Conservation (phyloP, 2,329 filamentous ascomycete genomes). For the Rhynchosporium secalis region DNA sequence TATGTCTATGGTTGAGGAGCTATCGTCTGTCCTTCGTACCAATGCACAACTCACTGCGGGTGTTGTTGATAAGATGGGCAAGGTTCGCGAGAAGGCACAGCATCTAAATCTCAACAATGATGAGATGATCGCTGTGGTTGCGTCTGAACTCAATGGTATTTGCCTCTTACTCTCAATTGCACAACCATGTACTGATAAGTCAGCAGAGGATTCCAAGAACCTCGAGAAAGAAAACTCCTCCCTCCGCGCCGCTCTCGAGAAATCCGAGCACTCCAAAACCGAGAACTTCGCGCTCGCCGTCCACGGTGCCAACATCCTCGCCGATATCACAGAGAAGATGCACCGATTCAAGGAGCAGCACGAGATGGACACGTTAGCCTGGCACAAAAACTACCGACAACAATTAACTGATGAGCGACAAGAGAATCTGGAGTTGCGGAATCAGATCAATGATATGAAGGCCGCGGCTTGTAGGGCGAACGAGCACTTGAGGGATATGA, state of each 20-base stretch:
- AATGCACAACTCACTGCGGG: constrained; percentile 62
- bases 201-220: constrained; percentile 57
- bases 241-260: constrained; percentile 62
- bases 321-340: constrained; percentile 61
- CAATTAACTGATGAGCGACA: constrained; percentile 65
- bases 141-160: constrained; percentile 58
- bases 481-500: constrained; percentile 56
- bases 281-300: constrained; percentile 59
- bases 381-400: constrained; percentile 65
- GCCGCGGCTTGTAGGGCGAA: constrained; percentile 59
- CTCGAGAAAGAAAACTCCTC: constrained; percentile 62
- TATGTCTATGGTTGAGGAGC: constrained; percentile 66
- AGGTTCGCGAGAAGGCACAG: constrained; percentile 58
- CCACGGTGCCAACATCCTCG: constrained; percentile 56
- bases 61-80: constrained; percentile 63
- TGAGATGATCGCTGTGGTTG: constrained; percentile 56
- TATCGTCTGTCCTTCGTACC: constrained; percentile 44
- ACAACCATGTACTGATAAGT: constrained; percentile 19
- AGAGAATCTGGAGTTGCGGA: constrained; percentile 62
- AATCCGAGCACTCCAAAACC: constrained; percentile 59
- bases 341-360: constrained; percentile 66
- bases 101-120: constrained; percentile 56
- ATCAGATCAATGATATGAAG: constrained; percentile 69
- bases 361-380: constrained; percentile 59
- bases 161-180: constrained; percentile 6